A percentile compares a stretch with the other conserved stretches of the same genome.
phyloP scores from a whole-genome alignment of 176 grass and related monocot species.

The Avena eriantha region DNA sequence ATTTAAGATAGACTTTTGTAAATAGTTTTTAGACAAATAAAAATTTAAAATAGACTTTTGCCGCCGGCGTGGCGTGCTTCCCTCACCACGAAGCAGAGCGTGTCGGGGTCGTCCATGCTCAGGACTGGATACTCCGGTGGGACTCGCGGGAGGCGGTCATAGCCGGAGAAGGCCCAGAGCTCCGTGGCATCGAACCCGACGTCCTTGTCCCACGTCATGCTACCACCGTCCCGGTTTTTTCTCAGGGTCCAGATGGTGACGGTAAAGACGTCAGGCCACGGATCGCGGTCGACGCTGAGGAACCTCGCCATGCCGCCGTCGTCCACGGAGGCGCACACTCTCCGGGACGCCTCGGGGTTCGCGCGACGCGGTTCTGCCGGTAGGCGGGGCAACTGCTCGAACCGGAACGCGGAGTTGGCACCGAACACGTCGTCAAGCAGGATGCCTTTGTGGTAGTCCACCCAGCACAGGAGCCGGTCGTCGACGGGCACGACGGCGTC shows the following conservation, averaged over 20 bases:
- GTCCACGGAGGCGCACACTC: neutral
- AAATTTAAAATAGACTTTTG: too few relatives aligned
- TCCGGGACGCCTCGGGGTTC: neutral
- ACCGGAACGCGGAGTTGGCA: neutral
- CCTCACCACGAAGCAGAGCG: neutral
- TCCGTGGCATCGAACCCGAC: neutral
- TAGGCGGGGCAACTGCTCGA: neutral
- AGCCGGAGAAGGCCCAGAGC: conserved; percentile 16
- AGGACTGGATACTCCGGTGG: neutral
- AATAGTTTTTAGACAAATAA: too few relatives aligned
- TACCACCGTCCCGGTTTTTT: neutral
- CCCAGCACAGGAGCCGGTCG: conserved; percentile 18
- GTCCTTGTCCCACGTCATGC: neutral
- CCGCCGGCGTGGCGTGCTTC: neutral
- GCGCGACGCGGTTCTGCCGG: neutral
- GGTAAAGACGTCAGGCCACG: neutral
- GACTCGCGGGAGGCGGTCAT: neutral
- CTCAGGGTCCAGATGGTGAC: neutral
- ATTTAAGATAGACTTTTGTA: too few relatives aligned
- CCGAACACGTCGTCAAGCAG: neutral
- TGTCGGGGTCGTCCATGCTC: conserved; percentile 2
- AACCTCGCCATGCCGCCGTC: neutral
- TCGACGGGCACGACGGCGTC: neutral
- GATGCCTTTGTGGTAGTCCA: neutral
- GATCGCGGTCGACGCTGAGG: neutral